Evolutionary conservation across 225 moss, liverwort and hornwort genomes (phyloP).

Genomic region (Rhytidiadelphus loreus): DNA sequence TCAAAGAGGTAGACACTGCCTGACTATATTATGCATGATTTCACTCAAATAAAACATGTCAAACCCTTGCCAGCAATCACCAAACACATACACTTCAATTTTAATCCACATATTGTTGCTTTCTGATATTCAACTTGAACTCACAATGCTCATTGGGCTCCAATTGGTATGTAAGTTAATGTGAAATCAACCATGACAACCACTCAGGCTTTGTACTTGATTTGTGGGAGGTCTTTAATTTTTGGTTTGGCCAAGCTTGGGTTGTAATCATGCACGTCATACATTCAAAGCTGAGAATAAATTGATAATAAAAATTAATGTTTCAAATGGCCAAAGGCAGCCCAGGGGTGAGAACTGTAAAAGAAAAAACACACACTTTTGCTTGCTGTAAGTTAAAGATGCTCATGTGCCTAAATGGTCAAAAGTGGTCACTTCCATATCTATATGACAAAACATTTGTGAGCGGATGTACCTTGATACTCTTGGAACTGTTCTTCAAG

Average conservation of each 20-base stretch:
- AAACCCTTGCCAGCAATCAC: no score
- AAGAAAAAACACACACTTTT: neutral
- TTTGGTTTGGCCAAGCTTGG: neutral
- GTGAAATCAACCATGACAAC: neutral
- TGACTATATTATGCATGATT: no score
- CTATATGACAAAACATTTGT: neutral
- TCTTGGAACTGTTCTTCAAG: neutral
- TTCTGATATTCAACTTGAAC: no score
- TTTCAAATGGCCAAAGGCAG: neutral
- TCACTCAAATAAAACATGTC: no score
- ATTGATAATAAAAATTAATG: neutral
- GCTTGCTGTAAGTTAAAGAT: neutral
- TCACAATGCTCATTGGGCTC: no score
- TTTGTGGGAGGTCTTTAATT: neutral
- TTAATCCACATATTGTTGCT: no score
- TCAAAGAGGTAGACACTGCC: no score
- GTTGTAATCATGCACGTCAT: neutral
- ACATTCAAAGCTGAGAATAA: neutral
- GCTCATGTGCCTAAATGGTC: neutral
- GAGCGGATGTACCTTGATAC: neutral
- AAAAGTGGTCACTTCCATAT: neutral
- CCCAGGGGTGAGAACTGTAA: neutral
- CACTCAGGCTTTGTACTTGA: neutral
- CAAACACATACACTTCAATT: no score
- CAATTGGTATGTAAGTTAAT: neutral